Evolutionary conservation across 306 rosid genomes (phyloP).

Genomic region (Castanea mollissima): DNA sequence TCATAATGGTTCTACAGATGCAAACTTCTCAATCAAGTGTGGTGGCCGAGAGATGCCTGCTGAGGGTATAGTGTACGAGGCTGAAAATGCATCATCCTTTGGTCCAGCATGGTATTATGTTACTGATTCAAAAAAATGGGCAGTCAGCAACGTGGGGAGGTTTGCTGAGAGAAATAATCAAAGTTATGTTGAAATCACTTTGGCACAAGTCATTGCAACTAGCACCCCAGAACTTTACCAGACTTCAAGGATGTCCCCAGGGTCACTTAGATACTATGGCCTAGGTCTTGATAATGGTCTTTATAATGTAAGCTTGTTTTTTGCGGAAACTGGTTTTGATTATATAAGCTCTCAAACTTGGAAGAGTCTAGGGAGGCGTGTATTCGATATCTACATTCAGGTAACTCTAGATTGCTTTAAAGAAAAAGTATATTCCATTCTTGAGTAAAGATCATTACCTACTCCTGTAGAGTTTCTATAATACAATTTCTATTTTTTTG

Average conservation of each 20-base stretch:
- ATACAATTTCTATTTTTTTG: not conserved
- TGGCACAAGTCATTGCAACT: constrained; percentile 28
- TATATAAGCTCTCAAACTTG: constrained; percentile 33
- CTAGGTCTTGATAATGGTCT: constrained; percentile 69
- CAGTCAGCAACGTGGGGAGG: constrained; percentile 65
- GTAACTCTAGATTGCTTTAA: constrained; percentile 20
- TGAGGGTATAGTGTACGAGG: constrained; percentile 39
- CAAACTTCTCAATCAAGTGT: constrained; percentile 61
- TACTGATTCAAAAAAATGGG: constrained; percentile 57
- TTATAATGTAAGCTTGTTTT: constrained; percentile 61
- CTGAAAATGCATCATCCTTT: constrained; percentile 43
- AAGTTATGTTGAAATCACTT: constrained; percentile 8
- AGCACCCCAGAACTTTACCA: constrained; percentile 50
- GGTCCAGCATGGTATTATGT: constrained; percentile 70
- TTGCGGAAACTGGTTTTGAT: constrained; percentile 52
- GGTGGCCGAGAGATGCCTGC: constrained; percentile 49
- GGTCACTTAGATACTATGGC: constrained; percentile 79
- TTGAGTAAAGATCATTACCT: not conserved
- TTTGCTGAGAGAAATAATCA: constrained; percentile 29
- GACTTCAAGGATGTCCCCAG: constrained; percentile 63
- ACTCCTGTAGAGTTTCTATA: not conserved
- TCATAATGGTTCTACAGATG: constrained; percentile 41
- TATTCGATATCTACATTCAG: constrained; percentile 80
- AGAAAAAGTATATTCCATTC: not conserved
- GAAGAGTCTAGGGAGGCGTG: constrained; percentile 66